phyloP scores from a whole-genome alignment of 2,329 filamentous ascomycete species.

The Lasiodiplodia hormozganensis region DNA sequence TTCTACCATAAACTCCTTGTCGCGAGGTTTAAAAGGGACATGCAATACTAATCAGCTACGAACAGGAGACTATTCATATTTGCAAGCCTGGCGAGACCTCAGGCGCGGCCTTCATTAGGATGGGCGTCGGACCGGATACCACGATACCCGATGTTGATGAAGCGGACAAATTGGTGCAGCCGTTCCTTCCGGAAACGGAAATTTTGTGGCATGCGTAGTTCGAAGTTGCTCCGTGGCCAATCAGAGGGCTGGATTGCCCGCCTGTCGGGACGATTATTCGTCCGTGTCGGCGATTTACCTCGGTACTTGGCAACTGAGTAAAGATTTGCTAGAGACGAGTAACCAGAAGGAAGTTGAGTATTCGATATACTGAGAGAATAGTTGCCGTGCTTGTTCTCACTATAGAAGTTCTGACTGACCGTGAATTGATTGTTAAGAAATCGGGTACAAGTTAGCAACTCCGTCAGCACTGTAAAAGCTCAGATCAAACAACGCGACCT shows the following conservation, averaged over 20 bases:
- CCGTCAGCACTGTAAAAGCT: too few relatives aligned
- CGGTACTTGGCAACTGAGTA: background rate
- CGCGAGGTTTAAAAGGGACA: background rate
- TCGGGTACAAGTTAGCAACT: too few relatives aligned
- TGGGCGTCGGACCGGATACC: background rate
- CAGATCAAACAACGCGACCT: too few relatives aligned
- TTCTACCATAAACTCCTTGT: background rate
- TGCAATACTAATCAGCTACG: background rate
- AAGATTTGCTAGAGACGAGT: background rate
- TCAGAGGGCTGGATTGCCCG: background rate
- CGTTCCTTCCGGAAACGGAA: background rate
- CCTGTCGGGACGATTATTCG: background rate
- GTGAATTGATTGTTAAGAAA: too few relatives aligned
- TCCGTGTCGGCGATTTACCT: background rate
- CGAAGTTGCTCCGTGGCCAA: background rate
- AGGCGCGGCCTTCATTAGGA: too few relatives aligned
- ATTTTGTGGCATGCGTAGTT: background rate
- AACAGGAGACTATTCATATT: background rate
- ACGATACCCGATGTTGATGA: background rate
- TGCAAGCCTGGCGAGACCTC: background rate
- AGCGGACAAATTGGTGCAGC: background rate
- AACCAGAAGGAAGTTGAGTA: background rate
- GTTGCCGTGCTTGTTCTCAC: too few relatives aligned
- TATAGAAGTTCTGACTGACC: too few relatives aligned
- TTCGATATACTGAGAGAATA: too few relatives aligned